A percentile compares a stretch with the other conserved stretches of the same genome.
Conservation (phyloP, 257 asterid species). For the Solanum raphanifolium region DNA sequence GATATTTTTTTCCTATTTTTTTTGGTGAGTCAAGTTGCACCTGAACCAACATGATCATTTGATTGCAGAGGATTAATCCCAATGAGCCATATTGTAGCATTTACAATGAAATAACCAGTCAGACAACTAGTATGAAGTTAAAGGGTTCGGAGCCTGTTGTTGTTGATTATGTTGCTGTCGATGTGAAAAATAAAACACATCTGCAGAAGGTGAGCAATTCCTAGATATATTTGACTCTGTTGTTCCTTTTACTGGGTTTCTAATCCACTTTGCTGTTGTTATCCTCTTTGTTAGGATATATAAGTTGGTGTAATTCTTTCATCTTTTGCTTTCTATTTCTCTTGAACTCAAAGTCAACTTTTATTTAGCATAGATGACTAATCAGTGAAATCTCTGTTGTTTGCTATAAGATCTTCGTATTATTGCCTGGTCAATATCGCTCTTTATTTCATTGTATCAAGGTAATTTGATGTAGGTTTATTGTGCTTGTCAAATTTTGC, state of each 20-base stretch:
- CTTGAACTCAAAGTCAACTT: background rate
- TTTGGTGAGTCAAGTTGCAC: background rate
- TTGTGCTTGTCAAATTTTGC: background rate
- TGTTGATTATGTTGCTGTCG: slow-evolving; percentile 84
- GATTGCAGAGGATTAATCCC: slow-evolving; percentile 62
- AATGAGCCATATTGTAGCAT: slow-evolving; percentile 60
- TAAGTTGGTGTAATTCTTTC: background rate
- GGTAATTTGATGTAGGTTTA: background rate
- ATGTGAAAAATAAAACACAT: slow-evolving; percentile 49
- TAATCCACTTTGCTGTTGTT: background rate
- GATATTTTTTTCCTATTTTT: background rate
- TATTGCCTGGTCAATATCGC: background rate
- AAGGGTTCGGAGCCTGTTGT: slow-evolving; percentile 72
- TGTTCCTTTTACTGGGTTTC: background rate
- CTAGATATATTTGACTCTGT: background rate
- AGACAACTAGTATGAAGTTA: slow-evolving; percentile 25
- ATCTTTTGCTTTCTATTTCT: background rate
- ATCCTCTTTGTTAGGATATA: background rate
- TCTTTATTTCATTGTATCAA: background rate
- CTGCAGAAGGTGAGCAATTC: slow-evolving; percentile 60
- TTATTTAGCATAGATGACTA: background rate
- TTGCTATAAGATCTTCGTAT: background rate
- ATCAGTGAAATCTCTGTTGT: background rate
- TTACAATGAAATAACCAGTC: slow-evolving; percentile 43
- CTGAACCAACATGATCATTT: background rate